phyloP scores from a whole-genome alignment of 2,329 filamentous ascomycete species.

The Talaromyces sp. region DNA sequence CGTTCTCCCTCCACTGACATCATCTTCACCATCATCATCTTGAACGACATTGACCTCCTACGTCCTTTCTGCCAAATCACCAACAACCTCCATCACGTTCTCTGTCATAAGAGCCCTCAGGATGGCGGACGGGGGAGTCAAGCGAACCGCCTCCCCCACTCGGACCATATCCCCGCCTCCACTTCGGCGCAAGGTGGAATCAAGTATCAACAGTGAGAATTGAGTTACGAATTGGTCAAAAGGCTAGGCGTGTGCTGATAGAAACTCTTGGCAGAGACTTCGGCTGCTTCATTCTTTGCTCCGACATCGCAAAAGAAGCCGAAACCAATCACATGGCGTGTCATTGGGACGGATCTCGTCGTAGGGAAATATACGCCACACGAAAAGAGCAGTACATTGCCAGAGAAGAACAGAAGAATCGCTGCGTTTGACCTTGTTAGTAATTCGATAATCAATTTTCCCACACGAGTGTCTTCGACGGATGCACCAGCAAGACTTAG shows the following conservation, averaged over 20 bases:
- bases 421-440: conserved; percentile 53
- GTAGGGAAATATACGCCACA: conserved; percentile 69
- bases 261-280: conserved; percentile 37
- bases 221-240: not conserved
- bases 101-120: conserved; percentile 18
- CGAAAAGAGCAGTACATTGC: conserved; percentile 13
- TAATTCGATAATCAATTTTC: not conserved
- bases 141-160: conserved; percentile 39
- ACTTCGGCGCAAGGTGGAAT: conserved; percentile 57
- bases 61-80: not conserved
- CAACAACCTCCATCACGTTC: conserved; percentile 13
- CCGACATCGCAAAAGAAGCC: conserved; percentile 82
- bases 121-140: conserved; percentile 35
- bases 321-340: conserved; percentile 70
- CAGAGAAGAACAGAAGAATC: conserved; percentile 34
- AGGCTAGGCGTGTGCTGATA: not conserved
- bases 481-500: no score
- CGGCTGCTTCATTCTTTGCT: conserved; percentile 84
- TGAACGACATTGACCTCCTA: conserved; percentile 3
- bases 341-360: conserved; percentile 70
- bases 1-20: conserved; percentile 16
- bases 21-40: not conserved
- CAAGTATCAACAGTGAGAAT: conserved; percentile 56
- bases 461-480: not conserved
- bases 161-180: conserved; percentile 60